A percentile compares a stretch with the other conserved stretches of the same genome.
These are phyloP conservation scores for Candida oleophila DNA, from an alignment of 805 yeast genomes.

Conservation along the genomic window DNA sequence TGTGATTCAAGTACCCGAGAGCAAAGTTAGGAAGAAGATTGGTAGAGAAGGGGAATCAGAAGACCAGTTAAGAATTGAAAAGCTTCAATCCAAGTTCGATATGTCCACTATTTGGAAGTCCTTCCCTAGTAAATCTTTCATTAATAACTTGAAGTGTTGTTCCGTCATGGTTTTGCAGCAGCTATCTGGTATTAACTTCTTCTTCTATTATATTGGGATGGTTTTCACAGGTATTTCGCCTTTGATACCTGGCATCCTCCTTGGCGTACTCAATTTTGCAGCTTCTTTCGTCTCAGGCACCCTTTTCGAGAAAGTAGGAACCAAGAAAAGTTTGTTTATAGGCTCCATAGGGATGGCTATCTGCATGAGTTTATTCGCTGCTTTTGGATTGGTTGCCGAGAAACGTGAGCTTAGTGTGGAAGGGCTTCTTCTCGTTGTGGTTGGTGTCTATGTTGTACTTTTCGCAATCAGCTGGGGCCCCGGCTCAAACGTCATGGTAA, in stretches of 20 bases:
- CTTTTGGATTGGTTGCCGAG: slow-evolving; percentile 8
- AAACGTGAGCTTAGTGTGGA: slow-evolving; percentile 1
- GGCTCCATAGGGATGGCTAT: slow-evolving; percentile 15
- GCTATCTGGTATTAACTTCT: slow-evolving; percentile 32
- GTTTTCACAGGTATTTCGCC: slow-evolving; percentile 16
- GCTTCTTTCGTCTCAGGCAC: slow-evolving; percentile 19
- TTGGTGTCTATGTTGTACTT: slow-evolving; percentile 17
- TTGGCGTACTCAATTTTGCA: slow-evolving; percentile 19
- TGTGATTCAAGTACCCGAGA: slow-evolving; percentile 1
- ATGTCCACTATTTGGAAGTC: not conserved
- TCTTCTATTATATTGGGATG: slow-evolving; percentile 28
- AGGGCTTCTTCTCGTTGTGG: slow-evolving; percentile 13
- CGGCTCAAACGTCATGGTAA: slow-evolving; percentile 22
- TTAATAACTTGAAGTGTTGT: slow-evolving; percentile 16
- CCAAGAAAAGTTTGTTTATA: slow-evolving; percentile 11
- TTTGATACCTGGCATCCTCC: slow-evolving; percentile 13
- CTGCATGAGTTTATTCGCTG: slow-evolving; percentile 15
- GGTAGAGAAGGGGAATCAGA: not conserved
- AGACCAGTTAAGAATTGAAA: not conserved
- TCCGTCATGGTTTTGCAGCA: slow-evolving; percentile 31
- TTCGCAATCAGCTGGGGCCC: slow-evolving; percentile 36
- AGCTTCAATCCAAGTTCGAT: not conserved
- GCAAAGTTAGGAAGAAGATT: not conserved
- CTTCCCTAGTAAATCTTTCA: not conserved
- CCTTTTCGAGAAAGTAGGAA: slow-evolving; percentile 12